These are phyloP conservation scores for Talaromyces funiculosus DNA, from an alignment of 2,329 filamentous ascomycete genomes.

Conservation along the genomic window DNA sequence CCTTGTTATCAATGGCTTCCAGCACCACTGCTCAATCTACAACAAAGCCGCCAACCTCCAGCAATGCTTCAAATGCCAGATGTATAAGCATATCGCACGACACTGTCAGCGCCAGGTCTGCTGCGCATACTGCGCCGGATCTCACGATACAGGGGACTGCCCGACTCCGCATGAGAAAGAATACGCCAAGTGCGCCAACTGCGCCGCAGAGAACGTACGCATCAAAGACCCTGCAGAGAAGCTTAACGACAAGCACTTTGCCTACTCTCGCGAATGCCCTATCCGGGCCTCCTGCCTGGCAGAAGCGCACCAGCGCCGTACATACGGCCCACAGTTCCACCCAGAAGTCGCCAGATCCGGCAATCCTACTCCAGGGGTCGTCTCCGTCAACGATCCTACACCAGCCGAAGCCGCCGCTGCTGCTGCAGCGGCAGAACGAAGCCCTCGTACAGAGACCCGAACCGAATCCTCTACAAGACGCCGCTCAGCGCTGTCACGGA, in stretches of 20 bases:
- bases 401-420: neutral
- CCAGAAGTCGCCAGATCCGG: neutral
- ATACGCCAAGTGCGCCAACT: neutral
- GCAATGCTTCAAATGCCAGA: neutral
- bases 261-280: neutral
- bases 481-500: neutral
- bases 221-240: neutral
- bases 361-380: neutral
- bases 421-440: neutral
- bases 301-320: neutral
- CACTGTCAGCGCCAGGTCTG: neutral
- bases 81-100: constrained; percentile 1
- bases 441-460: neutral
- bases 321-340: neutral
- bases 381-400: neutral
- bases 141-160: neutral
- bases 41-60: neutral
- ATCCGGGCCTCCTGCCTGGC: neutral
- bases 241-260: neutral
- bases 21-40: neutral
- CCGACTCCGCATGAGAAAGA: neutral
- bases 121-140: neutral
- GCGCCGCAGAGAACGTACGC: neutral
- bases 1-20: neutral
- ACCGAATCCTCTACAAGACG: neutral